A percentile compares a stretch with the other conserved stretches of the same genome.
Evolutionary conservation across 352 stramenopile genomes (phyloP).

Genomic region (Globisporangium irregulare): DNA sequence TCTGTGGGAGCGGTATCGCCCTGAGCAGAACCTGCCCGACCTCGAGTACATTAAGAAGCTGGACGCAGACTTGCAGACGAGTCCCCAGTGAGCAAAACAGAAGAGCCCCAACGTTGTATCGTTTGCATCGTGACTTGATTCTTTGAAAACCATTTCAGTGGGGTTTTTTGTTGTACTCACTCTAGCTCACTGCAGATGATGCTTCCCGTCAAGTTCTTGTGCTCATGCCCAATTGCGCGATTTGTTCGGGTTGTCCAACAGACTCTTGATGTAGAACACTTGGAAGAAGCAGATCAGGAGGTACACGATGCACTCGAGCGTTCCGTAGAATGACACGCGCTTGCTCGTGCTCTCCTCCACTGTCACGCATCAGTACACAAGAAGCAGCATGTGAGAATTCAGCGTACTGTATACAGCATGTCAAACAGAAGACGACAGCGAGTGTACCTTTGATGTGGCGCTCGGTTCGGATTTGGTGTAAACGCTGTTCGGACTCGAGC

Average conservation of each 20-base stretch:
- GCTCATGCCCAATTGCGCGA: slow-evolving; percentile 39
- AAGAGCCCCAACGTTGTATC: not conserved
- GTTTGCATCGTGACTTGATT: not conserved
- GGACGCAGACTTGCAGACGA: slow-evolving; percentile 44
- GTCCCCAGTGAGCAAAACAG: slow-evolving; percentile 10
- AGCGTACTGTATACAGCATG: not conserved
- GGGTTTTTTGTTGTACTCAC: not conserved
- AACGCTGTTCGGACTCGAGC: slow-evolving; percentile 71
- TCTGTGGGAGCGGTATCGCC: slow-evolving; percentile 52
- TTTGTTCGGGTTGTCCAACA: slow-evolving; percentile 57
- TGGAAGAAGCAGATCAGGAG: slow-evolving; percentile 65
- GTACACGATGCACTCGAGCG: slow-evolving; percentile 71
- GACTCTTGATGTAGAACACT: slow-evolving; percentile 76
- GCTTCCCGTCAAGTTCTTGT: not conserved
- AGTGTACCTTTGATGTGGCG: slow-evolving; percentile 63
- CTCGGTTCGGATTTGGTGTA: slow-evolving; percentile 74
- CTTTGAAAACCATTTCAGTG: not conserved
- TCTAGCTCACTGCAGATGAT: not conserved
- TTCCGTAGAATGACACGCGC: slow-evolving; percentile 69
- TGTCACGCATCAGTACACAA: slow-evolving; percentile 14
- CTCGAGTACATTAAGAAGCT: slow-evolving; percentile 58
- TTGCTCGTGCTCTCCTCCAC: slow-evolving; percentile 79
- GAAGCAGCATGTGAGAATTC: not conserved
- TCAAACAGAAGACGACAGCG: not conserved
- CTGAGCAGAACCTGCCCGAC: slow-evolving; percentile 52